Base-by-base conservation (phyloP, 1,284 basidiomycete species). In the Microbotryum saponariae region DNA sequence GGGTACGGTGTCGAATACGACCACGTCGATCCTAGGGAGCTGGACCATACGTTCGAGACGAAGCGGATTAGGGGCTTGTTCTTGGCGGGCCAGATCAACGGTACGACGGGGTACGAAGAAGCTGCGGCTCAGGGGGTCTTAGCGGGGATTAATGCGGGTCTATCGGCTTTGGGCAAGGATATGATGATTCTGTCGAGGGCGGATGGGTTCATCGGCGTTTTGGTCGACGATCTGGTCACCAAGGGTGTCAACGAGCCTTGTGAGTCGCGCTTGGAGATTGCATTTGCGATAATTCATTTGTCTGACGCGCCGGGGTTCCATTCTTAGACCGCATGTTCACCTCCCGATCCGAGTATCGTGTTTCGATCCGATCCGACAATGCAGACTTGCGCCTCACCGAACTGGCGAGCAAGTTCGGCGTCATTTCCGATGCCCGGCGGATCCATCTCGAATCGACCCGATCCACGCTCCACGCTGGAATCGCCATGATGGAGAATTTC, bases 1-100 rank as follows among this genome's bases (percentile, higher is more conserved):
- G 91, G 89, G 0, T 94, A 93, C 76, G 91, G 91, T 1, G 90
- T 94, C 44, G 90, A 94, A 73, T 94, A 93, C 70, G 91, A 93
- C 70, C 85, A 90, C 71, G 81, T 93, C n/a, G 90, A 93, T 75
- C 85, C 91, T 6, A 79, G 88, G 45, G 89, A 92, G 70, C 79
- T 93, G 46, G 78, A 77, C 33, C 78, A 87, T 88, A 25, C 88
- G 0, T 79, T 93, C 59, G 88, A 93, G 74, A 91, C 89, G 0
- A 90, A 90, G 72, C 81, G 85, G 20, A 88, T 93, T 58, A 77
- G 81, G 72, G 89, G 89, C 4, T 79, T 92, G 2, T 91, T 87
- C 75, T 81, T 92, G 31, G 89, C 89, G 2, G 89, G 89, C 7
- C 89, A 92, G 75, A 91, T 92, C 71, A 91, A 91, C 71, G 88